Conservation (phyloP, 345 rosid genomes). For the Murraya koenigii region DNA sequence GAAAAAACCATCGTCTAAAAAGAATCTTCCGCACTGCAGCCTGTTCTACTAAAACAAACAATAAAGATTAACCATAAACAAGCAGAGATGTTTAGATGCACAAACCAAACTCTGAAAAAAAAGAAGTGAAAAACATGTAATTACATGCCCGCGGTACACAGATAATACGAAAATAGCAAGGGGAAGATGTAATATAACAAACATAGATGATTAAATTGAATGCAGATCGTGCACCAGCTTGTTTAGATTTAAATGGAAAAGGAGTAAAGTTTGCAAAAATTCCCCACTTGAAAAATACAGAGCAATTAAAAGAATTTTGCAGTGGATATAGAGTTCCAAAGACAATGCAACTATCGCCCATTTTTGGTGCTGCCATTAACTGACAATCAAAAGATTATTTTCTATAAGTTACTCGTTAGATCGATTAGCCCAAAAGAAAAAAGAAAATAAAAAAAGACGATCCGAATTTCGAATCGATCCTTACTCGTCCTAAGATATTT, state of each 20-base stretch:
- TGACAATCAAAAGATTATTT: background rate
- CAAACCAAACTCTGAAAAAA: background rate
- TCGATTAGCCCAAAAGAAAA: background rate
- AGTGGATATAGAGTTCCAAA: background rate
- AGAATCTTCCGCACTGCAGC: background rate
- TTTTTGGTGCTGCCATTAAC: background rate
- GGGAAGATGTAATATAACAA: background rate
- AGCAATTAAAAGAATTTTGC: background rate
- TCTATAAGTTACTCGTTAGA: background rate
- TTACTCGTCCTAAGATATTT: background rate
- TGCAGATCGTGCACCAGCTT: background rate
- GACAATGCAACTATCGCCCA: background rate
- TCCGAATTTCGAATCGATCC: background rate
- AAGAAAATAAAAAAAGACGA: background rate
- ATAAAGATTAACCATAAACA: background rate
- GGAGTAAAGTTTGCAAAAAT: background rate
- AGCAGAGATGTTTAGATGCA: background rate
- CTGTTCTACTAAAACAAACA: background rate
- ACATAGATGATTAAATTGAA: background rate
- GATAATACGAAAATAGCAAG: background rate
- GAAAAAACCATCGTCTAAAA: conserved; percentile 56
- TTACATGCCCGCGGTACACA: background rate
- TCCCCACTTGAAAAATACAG: background rate
- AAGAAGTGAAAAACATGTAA: background rate
- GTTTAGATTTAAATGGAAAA: background rate